Evolutionary conservation across 2,329 filamentous ascomycete genomes (phyloP), one percentile per base, ranked within the genome.

Genomic region (Epichloe sylvatica): DNA sequence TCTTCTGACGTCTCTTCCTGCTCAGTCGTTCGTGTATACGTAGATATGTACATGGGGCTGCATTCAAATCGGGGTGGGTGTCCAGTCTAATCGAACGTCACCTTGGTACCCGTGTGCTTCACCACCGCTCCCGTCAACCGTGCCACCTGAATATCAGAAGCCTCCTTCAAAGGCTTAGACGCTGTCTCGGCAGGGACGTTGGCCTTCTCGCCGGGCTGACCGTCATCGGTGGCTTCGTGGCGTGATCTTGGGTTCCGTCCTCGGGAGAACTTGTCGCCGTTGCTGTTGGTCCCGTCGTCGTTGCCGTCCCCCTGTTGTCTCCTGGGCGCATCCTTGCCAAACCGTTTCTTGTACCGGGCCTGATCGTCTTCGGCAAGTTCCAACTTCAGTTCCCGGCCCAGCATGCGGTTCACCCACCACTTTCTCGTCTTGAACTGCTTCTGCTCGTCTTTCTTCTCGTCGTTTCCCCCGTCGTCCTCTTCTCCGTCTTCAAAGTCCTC

Each of bases 301-400:
- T 51, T 21, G 23, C 13, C 42, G 15, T 38, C 47, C 11, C 21
- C 57, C 65, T 66, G 40, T 65, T 66, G 40, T 36, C 34, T 49
- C 54, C 67, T 70, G 19, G 70, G 73, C 34, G 74, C 76, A 39
- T 83, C 83, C 65, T 90, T 91, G 55, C 87, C 85, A 62, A 85
- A 97, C 2, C 92, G 80, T 74, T 97, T 98, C 72, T 91, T 91
- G 68, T 98, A 98, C 51, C 92, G 74, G 35, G 80, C 80, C 57
- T 87, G 81, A 51, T 90, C 81, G 65, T 97, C 92, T 69, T 98
- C 92, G 19, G 92, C 92, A 60, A 91, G 89, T 65, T 98, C 91
- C 64, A 92, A 81, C 63, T 91, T 86, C 56, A 98, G 74, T 54
- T 81, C 76, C 33, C 92, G 79, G 30, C 90, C 89, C 47, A 84